These are phyloP conservation scores for Phytopythium kandeliae DNA, from an alignment of 352 stramenopile species.

Conservation along the genomic window DNA sequence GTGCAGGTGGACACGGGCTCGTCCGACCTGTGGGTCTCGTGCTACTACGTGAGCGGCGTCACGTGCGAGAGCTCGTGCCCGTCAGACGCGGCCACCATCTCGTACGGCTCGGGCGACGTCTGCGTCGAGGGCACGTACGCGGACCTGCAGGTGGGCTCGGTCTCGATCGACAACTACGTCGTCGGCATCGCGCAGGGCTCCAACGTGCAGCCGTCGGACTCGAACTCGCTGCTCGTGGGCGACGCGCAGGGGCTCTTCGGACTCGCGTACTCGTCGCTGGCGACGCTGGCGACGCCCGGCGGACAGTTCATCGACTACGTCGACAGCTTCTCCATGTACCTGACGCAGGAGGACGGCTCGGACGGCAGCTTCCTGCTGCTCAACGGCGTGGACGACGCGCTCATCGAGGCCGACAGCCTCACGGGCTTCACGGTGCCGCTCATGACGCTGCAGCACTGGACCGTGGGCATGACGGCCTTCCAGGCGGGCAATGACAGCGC, in stretches of 20 bases:
- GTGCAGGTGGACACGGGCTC: constrained; percentile 75
- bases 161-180: constrained; percentile 39
- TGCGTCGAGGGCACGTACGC: constrained; percentile 43
- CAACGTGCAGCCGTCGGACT: constrained; percentile 39
- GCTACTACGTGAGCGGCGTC: constrained; percentile 34
- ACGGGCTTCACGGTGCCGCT: constrained; percentile 39
- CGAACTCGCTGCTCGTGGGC: constrained; percentile 29
- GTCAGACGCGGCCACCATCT: constrained; percentile 27
- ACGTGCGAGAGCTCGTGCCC: constrained; percentile 46
- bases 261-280: constrained; percentile 46
- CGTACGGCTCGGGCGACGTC: constrained; percentile 59
- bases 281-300: constrained; percentile 33
- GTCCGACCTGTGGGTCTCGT: constrained; percentile 75
- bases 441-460: constrained; percentile 56
- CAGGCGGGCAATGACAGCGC: constrained; percentile 31
- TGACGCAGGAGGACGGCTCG: constrained; percentile 32
- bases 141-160: constrained; percentile 37
- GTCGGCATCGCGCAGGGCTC: constrained; percentile 45
- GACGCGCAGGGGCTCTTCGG: constrained; percentile 59
- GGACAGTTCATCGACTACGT: constrained; percentile 59
- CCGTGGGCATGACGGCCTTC: constrained; percentile 58
- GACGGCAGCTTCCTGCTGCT: constrained; percentile 62
- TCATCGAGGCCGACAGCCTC: constrained; percentile 42
- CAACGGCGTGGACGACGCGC: constrained; percentile 53
- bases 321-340: constrained; percentile 63